Base-by-base conservation (phyloP, 164 flowering plant species). In the Vitis rotundifolia region DNA sequence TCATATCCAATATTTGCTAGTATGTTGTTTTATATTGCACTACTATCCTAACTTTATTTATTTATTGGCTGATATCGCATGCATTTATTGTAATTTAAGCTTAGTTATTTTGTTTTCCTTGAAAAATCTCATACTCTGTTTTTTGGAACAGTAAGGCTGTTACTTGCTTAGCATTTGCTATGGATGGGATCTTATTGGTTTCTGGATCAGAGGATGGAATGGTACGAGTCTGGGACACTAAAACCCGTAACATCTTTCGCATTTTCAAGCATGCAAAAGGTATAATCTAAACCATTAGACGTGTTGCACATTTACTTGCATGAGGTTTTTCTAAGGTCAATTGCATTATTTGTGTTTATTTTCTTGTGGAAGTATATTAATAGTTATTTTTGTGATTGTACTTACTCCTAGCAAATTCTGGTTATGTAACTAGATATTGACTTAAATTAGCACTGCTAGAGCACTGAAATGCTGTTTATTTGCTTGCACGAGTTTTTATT, bases 171-270 rank as follows among this genome's bases (percentile, higher is more conserved):
- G 86, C 91, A 37, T 86, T 84, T 67, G 71, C 85, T 76, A 68
- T 47, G 67, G 82, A 81, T 78, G 92, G 91, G 64, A 75, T 68
- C 63, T 69, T 75, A 14, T 75, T 94, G 70, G 81, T 91, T n/a
- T 88, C 94, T 77, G 99, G 98, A 37, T 92, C 88, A 61, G 97
- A 82, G 81, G 99, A 94, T 82, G 95, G 94, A 66, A 79, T 77
- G 61, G 65, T 92, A 80, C 79, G 91, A 68, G 82, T 87, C 49
- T 94, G 97, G 92, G 86, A 92, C 76, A 83, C 89, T 13, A 84
- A 69, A 74, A 80, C 79, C 44, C 82, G 47, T 66, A 83, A 86
- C 49, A 80, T 87, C 19, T 74, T 86, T 64, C 94, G 95, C 49
- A 66, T 87, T 6, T 75, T 91, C 64, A 88, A 74, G 73, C 97